phyloP scores from a whole-genome alignment of 2,329 filamentous ascomycete species.

The Lecanoromycetidae sp. region DNA sequence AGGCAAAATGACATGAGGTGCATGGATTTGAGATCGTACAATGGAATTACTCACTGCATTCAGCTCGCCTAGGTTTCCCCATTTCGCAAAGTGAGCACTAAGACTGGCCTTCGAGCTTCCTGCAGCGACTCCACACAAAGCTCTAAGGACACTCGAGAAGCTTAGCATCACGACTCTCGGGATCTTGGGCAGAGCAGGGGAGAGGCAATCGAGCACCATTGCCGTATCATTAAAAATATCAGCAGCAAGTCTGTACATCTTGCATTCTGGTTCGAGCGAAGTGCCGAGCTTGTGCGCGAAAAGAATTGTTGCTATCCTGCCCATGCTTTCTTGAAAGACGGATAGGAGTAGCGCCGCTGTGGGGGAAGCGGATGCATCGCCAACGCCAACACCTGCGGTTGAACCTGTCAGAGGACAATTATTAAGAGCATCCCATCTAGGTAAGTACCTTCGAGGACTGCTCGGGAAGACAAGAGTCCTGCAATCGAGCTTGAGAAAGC shows the following conservation, averaged over 20 bases:
- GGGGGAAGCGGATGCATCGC: conserved; percentile 64
- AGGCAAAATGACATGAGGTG: not conserved
- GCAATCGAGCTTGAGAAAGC: conserved; percentile 76
- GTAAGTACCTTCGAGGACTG: conserved; percentile 57
- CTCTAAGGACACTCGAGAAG: conserved; percentile 48
- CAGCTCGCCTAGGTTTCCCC: conserved; percentile 79
- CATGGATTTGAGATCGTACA: too few species aligned
- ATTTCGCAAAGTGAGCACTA: conserved; percentile 79
- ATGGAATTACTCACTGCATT: conserved; percentile 56
- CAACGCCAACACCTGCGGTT: conserved; percentile 68
- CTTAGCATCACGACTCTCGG: conserved; percentile 47
- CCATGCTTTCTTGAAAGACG: conserved; percentile 69
- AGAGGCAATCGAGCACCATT: conserved; percentile 74
- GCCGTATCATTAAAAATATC: conserved; percentile 81
- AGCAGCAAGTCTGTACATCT: conserved; percentile 74
- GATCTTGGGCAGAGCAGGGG: conserved; percentile 55
- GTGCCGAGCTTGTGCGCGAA: conserved; percentile 76
- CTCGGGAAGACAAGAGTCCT: conserved; percentile 65
- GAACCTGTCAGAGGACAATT: too few species aligned
- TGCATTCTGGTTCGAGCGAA: conserved; percentile 79
- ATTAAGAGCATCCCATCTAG: conserved; percentile 4
- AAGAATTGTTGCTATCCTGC: conserved; percentile 69
- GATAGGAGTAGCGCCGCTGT: conserved; percentile 72
- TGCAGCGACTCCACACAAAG: conserved; percentile 78
- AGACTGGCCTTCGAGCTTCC: conserved; percentile 82